These are phyloP conservation scores for Meyerozyma carpophila DNA, from an alignment of 1,139 yeast species.

Conservation along the genomic window DNA sequence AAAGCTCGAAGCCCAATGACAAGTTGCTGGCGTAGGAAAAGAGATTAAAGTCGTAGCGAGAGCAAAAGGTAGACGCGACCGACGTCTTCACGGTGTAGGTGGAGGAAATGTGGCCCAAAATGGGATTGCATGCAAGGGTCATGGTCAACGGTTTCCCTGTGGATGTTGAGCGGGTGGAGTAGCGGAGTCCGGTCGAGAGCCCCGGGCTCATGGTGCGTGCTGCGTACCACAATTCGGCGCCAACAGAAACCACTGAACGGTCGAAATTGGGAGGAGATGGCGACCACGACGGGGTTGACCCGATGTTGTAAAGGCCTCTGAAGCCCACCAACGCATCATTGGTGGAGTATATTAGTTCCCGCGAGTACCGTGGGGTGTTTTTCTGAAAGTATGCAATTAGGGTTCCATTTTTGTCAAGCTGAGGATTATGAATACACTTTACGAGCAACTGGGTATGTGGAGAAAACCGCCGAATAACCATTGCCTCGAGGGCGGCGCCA, in stretches of 20 bases:
- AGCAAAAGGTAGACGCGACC: conserved; percentile 70
- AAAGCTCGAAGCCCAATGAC: conserved; percentile 81
- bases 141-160: conserved; percentile 87
- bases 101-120: conserved; percentile 84
- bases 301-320: conserved; percentile 70
- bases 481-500: conserved; percentile 81
- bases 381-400: conserved; percentile 71
- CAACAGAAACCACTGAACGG: conserved; percentile 58
- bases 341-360: conserved; percentile 82
- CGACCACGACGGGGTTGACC: conserved; percentile 25
- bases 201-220: conserved; percentile 80
- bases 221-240: conserved; percentile 90
- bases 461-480: conserved; percentile 66
- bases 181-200: conserved; percentile 75
- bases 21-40: conserved; percentile 88
- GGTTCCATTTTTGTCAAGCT: conserved; percentile 48
- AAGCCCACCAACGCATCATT: conserved; percentile 85
- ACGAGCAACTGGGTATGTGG: conserved; percentile 59
- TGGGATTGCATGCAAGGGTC: conserved; percentile 84
- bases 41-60: conserved; percentile 83
- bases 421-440: conserved; percentile 72
- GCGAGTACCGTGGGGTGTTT: conserved; percentile 58
- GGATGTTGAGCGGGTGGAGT: conserved; percentile 79
- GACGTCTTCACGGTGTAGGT: conserved; percentile 85
- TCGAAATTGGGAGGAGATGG: conserved; percentile 34